Evolutionary conservation across 768 basidiomycete species (phyloP), one percentile per base, ranked within the genome.

Genomic region (Lactarius psammicola): DNA sequence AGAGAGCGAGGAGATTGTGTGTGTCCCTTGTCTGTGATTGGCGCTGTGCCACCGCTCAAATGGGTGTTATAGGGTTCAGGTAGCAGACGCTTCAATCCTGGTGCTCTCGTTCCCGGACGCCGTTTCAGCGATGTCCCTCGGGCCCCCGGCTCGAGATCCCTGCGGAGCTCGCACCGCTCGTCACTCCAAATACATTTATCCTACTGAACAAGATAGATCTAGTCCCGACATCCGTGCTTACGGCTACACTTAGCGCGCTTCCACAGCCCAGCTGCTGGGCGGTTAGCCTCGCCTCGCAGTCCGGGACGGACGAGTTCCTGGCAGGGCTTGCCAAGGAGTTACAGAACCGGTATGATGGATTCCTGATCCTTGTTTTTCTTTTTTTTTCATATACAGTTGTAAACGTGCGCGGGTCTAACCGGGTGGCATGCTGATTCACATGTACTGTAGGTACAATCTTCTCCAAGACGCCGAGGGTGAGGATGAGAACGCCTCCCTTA

Each of bases 131-230:
- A 64, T 65, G 4, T n/a, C 28, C 49, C 10, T 60, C 56, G 33
- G 44, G 64, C 11, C 66, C 65, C 40, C 44, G 59, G 28, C 40
- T 80, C 26, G 67, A 60, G 10, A 70, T 85, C 20, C 87, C 88
- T 3, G 61, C 77, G n/a, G 75, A 79, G 8, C 70, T 93, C 28
- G 72, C 75, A 36, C 70, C 77, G 5, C 79, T 89, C 33, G 71
- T 92, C 56, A 81, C 77, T 9, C 74, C 80, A 3, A 72, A 82
- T 34, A 94, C 94, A 0, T 78, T 87, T 54, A 78, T 95, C 57
- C 76, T 96, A 7, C 75, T 94, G 69, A 96, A 95, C 77, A 95
- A 96, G 77, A 76, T 77, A 7, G 94, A 96, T 72, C 76, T 89
- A 4, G 64, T 80, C 28, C 72, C 62, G 28, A 40, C 71, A 4